Base-by-base conservation (phyloP, 2,329 filamentous ascomycete genomes). In the Biscogniauxia marginata region DNA sequence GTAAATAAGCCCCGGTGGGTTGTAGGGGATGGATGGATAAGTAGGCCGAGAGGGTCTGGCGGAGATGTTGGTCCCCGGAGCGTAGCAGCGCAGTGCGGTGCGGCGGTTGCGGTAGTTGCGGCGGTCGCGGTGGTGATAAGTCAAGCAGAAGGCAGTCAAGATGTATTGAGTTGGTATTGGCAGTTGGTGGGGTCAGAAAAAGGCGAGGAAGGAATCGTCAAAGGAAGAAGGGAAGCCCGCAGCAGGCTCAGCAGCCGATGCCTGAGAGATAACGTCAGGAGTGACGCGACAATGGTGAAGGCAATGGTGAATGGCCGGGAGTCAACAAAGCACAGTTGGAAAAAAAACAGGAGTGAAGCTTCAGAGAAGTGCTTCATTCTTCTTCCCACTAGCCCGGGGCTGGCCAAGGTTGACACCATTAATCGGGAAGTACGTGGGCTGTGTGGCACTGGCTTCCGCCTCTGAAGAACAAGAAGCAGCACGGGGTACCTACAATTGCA, bases 101-200 rank as follows among this genome's bases (percentile, higher is more conserved):
- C 30, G 51, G 52, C 54, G 52, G 52, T 55, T 52, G 50, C 54
- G 50, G 54, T 57, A 54, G 57, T 39, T 5, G 30, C n/a, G 9
- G 9, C n/a, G 30, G 30, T 39, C 6, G 30, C n/a, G 30, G 30
- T 39, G 54, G 47, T 34, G 50, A n/a, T 7, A 30, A 8, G 11
- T 25, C 7, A 18, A 16, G n/a, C 13, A 23, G 53, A 51, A 55
- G 50, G 47, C 54, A 57, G 52, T 50, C n/a, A n/a, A n/a, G n/a
- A n/a, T n/a, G 30, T 39, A n/a, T 16, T 39, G 30, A 39, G 25
- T 30, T 9, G 7, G 25, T 30, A 30, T 16, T 39, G n/a, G 13
- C 30, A 20, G n/a, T 20, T 50, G 18, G 49, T 34, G 23, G 49
- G 49, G 25, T 20, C 18, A 44, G 20, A 19, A 34, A 16, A 50